Percentiles rank a stretch among this genome's conserved stretches.
phyloP scores from a whole-genome alignment of 2,329 filamentous ascomycete species.

The Pestalotiopsis sp. region DNA sequence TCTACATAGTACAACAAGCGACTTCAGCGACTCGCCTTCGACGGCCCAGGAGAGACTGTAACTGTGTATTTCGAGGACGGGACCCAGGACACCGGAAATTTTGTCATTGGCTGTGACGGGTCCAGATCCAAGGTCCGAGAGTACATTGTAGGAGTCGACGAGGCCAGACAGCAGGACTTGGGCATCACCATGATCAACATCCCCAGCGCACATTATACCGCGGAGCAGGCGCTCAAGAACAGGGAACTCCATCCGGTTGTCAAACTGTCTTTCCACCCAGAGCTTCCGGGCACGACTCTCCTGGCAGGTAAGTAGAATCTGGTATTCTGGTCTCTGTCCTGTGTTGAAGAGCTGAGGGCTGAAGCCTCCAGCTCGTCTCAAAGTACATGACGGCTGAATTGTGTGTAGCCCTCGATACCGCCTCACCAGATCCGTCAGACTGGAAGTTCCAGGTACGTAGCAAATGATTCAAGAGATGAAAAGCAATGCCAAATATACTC shows the following conservation, averaged over 20 bases:
- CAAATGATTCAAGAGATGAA: not conserved
- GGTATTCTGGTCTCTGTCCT: not conserved
- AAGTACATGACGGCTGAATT: not conserved
- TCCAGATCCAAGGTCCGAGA: conserved; percentile 2
- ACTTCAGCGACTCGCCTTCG: not conserved
- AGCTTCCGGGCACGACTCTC: not conserved
- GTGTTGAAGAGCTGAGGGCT: not conserved
- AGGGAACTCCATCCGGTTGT: not conserved
- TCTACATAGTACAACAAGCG: not conserved
- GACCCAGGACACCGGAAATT: not conserved
- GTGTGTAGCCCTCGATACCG: not conserved
- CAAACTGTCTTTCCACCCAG: not conserved
- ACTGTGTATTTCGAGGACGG: not conserved
- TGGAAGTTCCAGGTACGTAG: not conserved
- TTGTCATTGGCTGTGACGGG: not conserved
- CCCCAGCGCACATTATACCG: not conserved
- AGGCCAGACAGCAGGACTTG: not conserved
- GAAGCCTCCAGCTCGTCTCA: not conserved
- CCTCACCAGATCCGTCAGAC: not conserved
- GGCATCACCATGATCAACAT: not conserved
- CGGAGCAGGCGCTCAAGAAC: not conserved
- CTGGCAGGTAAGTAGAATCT: not conserved
- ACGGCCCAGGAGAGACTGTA: not conserved
- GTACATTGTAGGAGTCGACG: not conserved
- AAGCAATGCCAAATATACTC: not conserved